Conservation (phyloP, 2,329 filamentous ascomycete genomes). For the Aureobasidium melanogenum region DNA sequence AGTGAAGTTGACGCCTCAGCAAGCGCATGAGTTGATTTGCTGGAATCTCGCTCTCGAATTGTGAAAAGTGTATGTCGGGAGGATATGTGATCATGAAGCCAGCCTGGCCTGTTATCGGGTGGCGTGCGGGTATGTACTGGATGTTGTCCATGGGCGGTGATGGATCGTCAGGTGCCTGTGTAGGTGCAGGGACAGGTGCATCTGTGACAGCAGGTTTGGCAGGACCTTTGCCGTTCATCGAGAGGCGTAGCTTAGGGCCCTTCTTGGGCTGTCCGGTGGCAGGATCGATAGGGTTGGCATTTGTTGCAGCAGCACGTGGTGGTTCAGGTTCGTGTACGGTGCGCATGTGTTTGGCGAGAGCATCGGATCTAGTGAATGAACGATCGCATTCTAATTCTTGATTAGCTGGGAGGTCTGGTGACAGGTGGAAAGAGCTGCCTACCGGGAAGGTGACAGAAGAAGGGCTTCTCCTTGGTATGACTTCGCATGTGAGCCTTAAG, state of each 20-base stretch:
- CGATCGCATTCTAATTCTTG: conserved; percentile 74
- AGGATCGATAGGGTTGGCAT: conserved; percentile 57
- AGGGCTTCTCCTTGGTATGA: conserved; percentile 95
- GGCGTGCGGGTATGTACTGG: conserved; percentile 49
- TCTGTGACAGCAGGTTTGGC: conserved; percentile 18
- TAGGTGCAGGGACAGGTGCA: background rate
- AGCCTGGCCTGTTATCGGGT: conserved; percentile 48
- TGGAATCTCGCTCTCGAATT: conserved; percentile 55
- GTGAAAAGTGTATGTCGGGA: conserved; percentile 52
- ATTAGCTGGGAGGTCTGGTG: background rate
- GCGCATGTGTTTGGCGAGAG: conserved; percentile 95
- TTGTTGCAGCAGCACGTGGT: conserved; percentile 57
- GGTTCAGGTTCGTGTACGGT: conserved; percentile 97
- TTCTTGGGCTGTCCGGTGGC: conserved; percentile 25
- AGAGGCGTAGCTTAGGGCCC: conserved; percentile 35
- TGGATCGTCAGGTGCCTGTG: conserved; percentile 18
- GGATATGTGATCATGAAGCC: conserved; percentile 44
- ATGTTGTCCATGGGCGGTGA: conserved; percentile 45
- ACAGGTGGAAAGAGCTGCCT: conserved; percentile 22
- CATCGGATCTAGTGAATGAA: conserved; percentile 91
- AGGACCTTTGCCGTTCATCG: conserved; percentile 25
- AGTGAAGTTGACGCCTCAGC: conserved; percentile 57
- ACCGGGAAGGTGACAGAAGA: conserved; percentile 94
- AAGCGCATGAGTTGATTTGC: conserved; percentile 59
- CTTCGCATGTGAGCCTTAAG: conserved; percentile 96